Base-by-base conservation (phyloP, 495 filamentous ascomycete species). In the Podospora tetraspora region DNA sequence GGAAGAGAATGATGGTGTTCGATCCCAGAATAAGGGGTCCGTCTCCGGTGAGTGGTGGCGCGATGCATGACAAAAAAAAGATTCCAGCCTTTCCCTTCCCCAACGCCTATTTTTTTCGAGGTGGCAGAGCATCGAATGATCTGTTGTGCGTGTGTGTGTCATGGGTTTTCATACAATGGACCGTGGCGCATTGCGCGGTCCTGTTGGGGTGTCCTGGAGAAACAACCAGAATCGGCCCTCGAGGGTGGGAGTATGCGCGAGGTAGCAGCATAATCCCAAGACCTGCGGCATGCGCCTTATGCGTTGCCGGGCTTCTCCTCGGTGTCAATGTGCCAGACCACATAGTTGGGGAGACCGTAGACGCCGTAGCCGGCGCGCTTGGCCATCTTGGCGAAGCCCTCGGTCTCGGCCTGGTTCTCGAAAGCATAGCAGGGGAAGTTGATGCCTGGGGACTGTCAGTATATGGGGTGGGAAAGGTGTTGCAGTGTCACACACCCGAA, bases 271-370 rank as follows among this genome's bases (percentile, higher is more conserved):
- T 52, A 52, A n/a, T 8, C 43, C 43, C 43, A n/a, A 13, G 43
- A 6, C 34, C 19, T n/a, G 7, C 6, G 43, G 7, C 43, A n/a
- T 52, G 16, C 16, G 52, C 11, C 56, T 63, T 81, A 85, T 65
- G 79, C 75, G 75, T 99, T 97, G 3, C 94, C 95, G 12, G 88
- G 87, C 84, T 97, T 97, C 84, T 98, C 95, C 57, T 96, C 88
- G n/a, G 95, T 99, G 77, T 99, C 95, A 71, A 97, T 92, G 78
- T 99, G 95, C 95, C 95, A 99, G 60, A 99, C 93, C 59, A 99
- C 88, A 77, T 99, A 99, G 80, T 99, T 99, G 66, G 95, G 96
- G 63, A 99, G 84, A 37, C 95, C 95, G 67, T 90, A 84, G 43
- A 99, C 95, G 74, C 92, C 84, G 79, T 97, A 98, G 58, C 94